These are phyloP conservation scores for Coccomyxa sp. DNA, from an alignment of 139 green algal genomes.

Conservation along the genomic window DNA sequence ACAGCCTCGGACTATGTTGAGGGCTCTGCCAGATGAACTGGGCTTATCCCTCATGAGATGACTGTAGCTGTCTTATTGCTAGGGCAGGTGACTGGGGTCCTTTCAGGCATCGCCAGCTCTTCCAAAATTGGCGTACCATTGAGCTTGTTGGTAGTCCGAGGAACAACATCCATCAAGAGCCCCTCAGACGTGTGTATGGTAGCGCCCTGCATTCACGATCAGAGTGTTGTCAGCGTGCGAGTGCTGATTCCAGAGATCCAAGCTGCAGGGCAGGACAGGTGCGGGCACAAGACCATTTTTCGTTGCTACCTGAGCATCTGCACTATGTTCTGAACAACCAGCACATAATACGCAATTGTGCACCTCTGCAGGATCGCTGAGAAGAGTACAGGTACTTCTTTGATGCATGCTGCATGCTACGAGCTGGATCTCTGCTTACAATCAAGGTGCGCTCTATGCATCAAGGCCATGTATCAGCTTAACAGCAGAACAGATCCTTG, in stretches of 20 bases:
- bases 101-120: too few relatives aligned
- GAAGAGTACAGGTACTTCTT: background rate
- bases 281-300: too few relatives aligned
- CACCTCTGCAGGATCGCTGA: background rate
- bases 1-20: too few relatives aligned
- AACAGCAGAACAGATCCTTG: background rate
- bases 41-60: too few relatives aligned
- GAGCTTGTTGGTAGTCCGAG: background rate
- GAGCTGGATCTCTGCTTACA: too few relatives aligned
- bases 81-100: too few relatives aligned
- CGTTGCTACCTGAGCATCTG: background rate
- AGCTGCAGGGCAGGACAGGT: too few relatives aligned
- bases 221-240: background rate
- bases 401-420: too few relatives aligned
- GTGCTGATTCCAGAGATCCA: background rate
- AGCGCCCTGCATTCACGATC: constrained; percentile 62
- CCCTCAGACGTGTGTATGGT: constrained; percentile 86
- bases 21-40: too few relatives aligned
- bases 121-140: too few relatives aligned
- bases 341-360: background rate
- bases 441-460: background rate
- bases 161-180: constrained; percentile 49
- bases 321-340: background rate
- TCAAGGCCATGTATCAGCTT: background rate
- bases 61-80: too few relatives aligned